Conservation (phyloP, 176 grass and related monocot species). For the Bolboschoenus planiculmis region DNA sequence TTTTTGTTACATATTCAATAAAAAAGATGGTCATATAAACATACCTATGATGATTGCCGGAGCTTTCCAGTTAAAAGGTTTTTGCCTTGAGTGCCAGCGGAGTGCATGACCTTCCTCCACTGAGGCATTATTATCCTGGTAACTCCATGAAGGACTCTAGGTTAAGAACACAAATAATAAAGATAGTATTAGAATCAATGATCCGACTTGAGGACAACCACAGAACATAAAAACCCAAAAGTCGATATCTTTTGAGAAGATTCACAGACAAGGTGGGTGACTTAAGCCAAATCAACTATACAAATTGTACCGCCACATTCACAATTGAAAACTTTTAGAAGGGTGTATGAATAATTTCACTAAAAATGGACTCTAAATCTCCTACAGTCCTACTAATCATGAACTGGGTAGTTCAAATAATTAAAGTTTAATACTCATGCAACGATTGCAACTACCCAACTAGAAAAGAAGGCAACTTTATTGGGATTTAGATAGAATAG, state of each 20-base stretch:
- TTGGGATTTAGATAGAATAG: not conserved
- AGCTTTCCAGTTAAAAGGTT: constrained; percentile 55
- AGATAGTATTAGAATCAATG: not conserved
- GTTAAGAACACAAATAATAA: not conserved
- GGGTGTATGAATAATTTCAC: not conserved
- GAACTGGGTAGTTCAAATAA: not conserved
- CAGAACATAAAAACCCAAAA: not conserved
- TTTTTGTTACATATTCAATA: not conserved
- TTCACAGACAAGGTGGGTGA: too few species aligned
- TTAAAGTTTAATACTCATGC: not conserved
- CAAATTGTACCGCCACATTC: not conserved
- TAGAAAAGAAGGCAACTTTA: not conserved
- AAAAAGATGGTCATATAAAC: not conserved
- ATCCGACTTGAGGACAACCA: not conserved
- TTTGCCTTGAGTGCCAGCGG: not conserved
- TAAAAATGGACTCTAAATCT: not conserved
- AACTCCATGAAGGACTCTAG: constrained; percentile 37
- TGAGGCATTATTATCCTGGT: not conserved
- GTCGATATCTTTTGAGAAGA: too few species aligned
- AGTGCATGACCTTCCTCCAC: not conserved
- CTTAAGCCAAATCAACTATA: too few species aligned
- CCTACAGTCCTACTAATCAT: not conserved
- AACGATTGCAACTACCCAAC: not conserved
- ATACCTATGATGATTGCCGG: constrained; percentile 70
- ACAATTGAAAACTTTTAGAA: not conserved